Evolutionary conservation across 1,284 basidiomycete species (phyloP), one percentile per base, ranked within the genome.

Genomic region (Ustilago hordei): DNA sequence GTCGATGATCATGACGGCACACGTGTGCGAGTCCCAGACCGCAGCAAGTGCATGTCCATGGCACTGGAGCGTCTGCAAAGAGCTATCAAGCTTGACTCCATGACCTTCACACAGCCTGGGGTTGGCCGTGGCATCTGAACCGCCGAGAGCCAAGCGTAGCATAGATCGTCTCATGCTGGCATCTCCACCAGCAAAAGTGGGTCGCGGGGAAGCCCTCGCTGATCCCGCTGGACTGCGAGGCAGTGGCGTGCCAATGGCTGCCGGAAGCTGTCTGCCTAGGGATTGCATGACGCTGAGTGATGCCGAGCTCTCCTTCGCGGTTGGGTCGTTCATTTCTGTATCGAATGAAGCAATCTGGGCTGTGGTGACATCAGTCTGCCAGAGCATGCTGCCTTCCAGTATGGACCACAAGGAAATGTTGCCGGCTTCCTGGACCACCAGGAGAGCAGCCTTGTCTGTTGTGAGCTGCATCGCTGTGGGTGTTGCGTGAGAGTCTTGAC

Each of bases 341-440:
- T 17, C 23, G 23, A 38, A 15, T 2, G 62, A 8, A 17, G 19
- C 62, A 31, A 59, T 43, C 13, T 57, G 34, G 2, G 68, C 68
- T 8, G 35, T 55, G 11, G 68, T 57, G 4, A 80, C 47, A n/a
- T 80, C 69, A 17, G 61, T 28, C 32, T 71, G 61, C 69, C 71
- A 74, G 35, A 72, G 50, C 52, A 64, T 55, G 4, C 55, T 41
- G n/a, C 69, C 79, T 43, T 72, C 69, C 7, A 52, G 13, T 4
- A 76, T 17, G 3, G 72, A 78, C 79, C 79, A 80, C 15, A 73
- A 12, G 0, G 68, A 73, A 34, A 78, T 55, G 8, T 32, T 48
- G 4, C 79, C 79, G 8, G 75, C 76, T n/a, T 69, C 65, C 34
- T 80, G 79, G 1, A 76, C 60, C 8, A 70, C 64, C 3, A 75